A percentile compares a stretch with the other conserved stretches of the same genome.
These are phyloP conservation scores for Fusarium compactum DNA, from an alignment of 2,329 filamentous ascomycete species.

Conservation along the genomic window DNA sequence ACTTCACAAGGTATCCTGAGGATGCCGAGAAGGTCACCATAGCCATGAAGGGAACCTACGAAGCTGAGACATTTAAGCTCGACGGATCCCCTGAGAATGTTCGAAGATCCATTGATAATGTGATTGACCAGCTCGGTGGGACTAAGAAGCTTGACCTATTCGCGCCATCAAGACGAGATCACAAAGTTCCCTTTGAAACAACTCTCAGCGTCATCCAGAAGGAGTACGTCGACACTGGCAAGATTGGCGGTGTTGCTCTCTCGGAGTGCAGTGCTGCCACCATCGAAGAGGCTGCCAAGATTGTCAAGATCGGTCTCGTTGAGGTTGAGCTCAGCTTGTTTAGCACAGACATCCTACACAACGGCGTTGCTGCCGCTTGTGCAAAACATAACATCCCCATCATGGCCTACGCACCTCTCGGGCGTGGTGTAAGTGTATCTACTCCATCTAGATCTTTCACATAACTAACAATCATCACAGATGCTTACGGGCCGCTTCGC, in stretches of 20 bases:
- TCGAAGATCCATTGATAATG: slow-evolving; percentile 69
- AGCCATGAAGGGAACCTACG: slow-evolving; percentile 69
- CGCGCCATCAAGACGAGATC: slow-evolving; percentile 68
- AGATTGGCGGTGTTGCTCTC: slow-evolving; percentile 64
- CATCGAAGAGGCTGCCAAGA: slow-evolving; percentile 60
- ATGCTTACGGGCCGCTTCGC: slow-evolving; percentile 49
- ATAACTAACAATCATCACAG: slow-evolving; percentile 37
- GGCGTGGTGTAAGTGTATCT: slow-evolving; percentile 60
- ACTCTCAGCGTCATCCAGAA: slow-evolving; percentile 58
- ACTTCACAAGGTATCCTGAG: slow-evolving; percentile 73
- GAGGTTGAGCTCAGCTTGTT: slow-evolving; percentile 68
- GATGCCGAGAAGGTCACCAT: slow-evolving; percentile 72
- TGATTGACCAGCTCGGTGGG: slow-evolving; percentile 63
- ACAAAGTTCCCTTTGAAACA: slow-evolving; percentile 57
- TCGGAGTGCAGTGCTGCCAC: slow-evolving; percentile 64
- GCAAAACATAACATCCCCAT: slow-evolving; percentile 75
- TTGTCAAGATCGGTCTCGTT: slow-evolving; percentile 60
- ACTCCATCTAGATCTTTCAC: not conserved
- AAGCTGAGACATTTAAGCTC: slow-evolving; percentile 52
- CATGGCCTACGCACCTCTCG: slow-evolving; percentile 78
- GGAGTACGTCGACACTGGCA: slow-evolving; percentile 65
- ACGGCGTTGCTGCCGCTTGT: slow-evolving; percentile 67
- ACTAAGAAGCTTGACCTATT: slow-evolving; percentile 72
- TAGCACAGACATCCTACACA: slow-evolving; percentile 60
- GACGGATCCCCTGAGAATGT: slow-evolving; percentile 67